Base-by-base conservation (phyloP, 257 asterid species). In the Solanum commersonii region DNA sequence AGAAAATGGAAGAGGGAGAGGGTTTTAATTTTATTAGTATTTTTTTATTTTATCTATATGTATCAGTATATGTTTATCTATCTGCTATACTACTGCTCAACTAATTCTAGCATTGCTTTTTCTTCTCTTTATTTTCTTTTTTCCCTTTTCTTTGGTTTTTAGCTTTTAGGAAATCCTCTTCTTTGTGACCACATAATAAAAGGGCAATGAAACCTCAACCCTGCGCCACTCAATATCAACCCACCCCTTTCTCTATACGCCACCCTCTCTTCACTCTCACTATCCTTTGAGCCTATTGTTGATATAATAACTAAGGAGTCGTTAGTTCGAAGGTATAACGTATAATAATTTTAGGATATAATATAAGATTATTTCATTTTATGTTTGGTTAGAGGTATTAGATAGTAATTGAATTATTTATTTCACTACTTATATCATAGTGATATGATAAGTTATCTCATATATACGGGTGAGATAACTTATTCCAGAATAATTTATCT, bases 141-240 rank as follows among this genome's bases (percentile, higher is more conserved):
- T 22, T 1, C 42, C 49, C 68, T 11, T 71, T 83, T 42, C 20
- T 38, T 37, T 87, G 46, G 68, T 63, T 78, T 44, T 82, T 83
- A 27, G 89, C 87, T 60, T 82, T 87, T 86, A 74, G 56, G 63
- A 77, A 83, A 46, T 67, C 37, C 87, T 91, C 67, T 87, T 49
- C 70, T 79, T 78, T 86, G 68, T 85, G 87, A 78, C 90, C 91
- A 85, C 91, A 87, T 71, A 70, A 86, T 59, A 86, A 56, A 83
- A 33, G 85, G 42, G 89, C 49, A 71, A 77, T 35, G 25, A 33
- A 40, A 84, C 49, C 40, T 79, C 22, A 82, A 49, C 84, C 87
- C 86, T 78, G 49, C 31, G 87, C 91, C 85, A 49, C 70, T 88
- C 76, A 68, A 84, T 73, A 84, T 73, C 52, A 29, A 82, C 85